Conservation (phyloP, 176 grass and related monocot genomes). For the Oryza meyeriana region DNA sequence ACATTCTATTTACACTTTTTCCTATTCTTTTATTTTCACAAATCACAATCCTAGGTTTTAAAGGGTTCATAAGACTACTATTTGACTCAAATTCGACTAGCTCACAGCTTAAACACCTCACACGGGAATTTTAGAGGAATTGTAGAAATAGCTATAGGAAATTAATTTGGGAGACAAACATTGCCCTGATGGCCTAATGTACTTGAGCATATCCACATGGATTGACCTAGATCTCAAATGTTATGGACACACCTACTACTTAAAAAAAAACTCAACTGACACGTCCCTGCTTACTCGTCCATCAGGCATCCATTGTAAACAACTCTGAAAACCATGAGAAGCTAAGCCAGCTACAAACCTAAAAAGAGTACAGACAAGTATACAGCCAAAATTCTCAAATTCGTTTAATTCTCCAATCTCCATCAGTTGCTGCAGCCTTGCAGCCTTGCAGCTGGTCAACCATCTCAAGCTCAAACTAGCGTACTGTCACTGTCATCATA, state of each 20-base stretch:
- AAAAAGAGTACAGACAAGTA: background rate
- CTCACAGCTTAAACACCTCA: too few species aligned
- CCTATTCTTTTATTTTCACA: too few species aligned
- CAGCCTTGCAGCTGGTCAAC: constrained; percentile 19
- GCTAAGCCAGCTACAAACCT: background rate
- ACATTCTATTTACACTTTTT: too few species aligned
- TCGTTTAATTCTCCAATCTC: background rate
- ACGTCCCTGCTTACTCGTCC: background rate
- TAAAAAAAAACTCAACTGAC: constrained; percentile 3
- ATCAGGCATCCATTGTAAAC: constrained; percentile 5
- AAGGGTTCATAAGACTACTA: too few species aligned
- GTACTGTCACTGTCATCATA: constrained; percentile 7
- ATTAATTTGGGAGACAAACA: background rate
- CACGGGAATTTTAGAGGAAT: too few species aligned
- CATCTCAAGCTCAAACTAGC: background rate
- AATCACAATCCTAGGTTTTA: too few species aligned
- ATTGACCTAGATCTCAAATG: constrained; percentile 3
- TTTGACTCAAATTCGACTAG: too few species aligned
- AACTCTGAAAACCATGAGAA: background rate
- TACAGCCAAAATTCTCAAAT: background rate
- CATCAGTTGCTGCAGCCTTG: background rate
- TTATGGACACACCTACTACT: background rate
- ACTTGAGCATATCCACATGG: background rate
- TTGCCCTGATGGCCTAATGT: background rate
- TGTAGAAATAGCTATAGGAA: too few species aligned